Conservation (phyloP, 2,329 filamentous ascomycete species). For the Pseudogymnoascus sp. region DNA sequence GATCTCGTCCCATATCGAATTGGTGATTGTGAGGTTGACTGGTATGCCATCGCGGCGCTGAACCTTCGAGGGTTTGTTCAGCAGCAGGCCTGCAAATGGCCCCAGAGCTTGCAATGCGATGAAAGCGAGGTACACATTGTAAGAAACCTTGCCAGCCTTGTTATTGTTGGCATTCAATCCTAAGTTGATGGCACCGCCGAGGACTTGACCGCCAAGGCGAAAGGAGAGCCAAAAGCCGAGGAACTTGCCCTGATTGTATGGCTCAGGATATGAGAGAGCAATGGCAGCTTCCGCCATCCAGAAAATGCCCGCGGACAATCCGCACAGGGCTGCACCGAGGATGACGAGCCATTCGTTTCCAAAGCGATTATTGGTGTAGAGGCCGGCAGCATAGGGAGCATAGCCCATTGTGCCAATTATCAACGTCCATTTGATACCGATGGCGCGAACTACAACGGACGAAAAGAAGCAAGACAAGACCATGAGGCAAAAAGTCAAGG, state of each 20-base stretch:
- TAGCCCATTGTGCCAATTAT: slow-evolving; percentile 67
- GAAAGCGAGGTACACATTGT: slow-evolving; percentile 60
- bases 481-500: slow-evolving; percentile 65
- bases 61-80: slow-evolving; percentile 54
- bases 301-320: slow-evolving; percentile 54
- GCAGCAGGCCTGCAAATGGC: slow-evolving; percentile 54
- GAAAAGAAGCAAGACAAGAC: slow-evolving; percentile 61
- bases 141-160: slow-evolving; percentile 56
- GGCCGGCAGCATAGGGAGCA: slow-evolving; percentile 60
- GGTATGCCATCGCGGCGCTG: slow-evolving; percentile 56
- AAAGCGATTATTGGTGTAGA: slow-evolving; percentile 66
- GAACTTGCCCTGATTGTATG: slow-evolving; percentile 55
- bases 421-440: slow-evolving; percentile 63
- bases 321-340: slow-evolving; percentile 60
- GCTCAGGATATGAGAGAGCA: slow-evolving; percentile 63
- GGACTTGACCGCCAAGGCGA: slow-evolving; percentile 54
- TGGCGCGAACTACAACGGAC: slow-evolving; percentile 53
- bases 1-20: slow-evolving; percentile 51
- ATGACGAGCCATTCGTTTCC: slow-evolving; percentile 61
- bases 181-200: slow-evolving; percentile 65
- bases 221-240: slow-evolving; percentile 60
- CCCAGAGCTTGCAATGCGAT: slow-evolving; percentile 61
- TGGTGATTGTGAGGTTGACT: slow-evolving; percentile 50
- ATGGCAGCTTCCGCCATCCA: slow-evolving; percentile 71
- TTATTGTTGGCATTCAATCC: slow-evolving; percentile 52